Base-by-base conservation (phyloP, 164 flowering plant species). In the Umbellularia californica region DNA sequence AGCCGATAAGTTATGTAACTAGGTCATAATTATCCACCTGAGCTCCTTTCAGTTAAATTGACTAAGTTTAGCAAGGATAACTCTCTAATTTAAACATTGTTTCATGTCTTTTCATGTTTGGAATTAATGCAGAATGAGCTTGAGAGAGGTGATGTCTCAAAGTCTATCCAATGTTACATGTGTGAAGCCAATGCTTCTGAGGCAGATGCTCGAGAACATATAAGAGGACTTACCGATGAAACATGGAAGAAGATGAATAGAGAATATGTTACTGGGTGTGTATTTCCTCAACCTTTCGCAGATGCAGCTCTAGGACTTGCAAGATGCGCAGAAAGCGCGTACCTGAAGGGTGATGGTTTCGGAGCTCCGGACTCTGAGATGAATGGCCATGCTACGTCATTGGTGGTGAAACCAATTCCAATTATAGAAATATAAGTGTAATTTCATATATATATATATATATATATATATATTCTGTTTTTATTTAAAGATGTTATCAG, bases 291-390 rank as follows among this genome's bases (percentile, higher is more conserved):
- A n/a, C 66, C 30, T n/a, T 63, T 63, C 3, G 25, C 3, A 2
- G 10, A 24, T 63, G 66, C 25, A 5, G 66, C 50, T 0, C 25
- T 68, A 2, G 66, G 72, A 24, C 64, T 74, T 52, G 69, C 33
- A 50, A 58, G 81, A 12, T 67, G 64, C 23, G 11, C 73, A 4
- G 74, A 52, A 7, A 62, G 74, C 69, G 28, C 69, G 7, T 81
- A 81, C 70, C 70, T 69, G 23, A 9, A 78, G 50, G 83, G 79
- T 35, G 81, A 81, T 63, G 81, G 77, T 7, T 70, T 75, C 65
- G 72, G 75, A 9, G 50, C 11, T 66, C 67, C 66, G 20, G 51
- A 50, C 15, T 3, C 14, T 0, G 52, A 55, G 20, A 28, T 68
- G 1, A 71, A 50, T 33, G 25, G 0, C 1, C 11, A 12, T 23